Evolutionary conservation across 2,329 filamentous ascomycete genomes (phyloP), one percentile per base, ranked within the genome.

Genomic region (Geoglossum cookeanum): DNA sequence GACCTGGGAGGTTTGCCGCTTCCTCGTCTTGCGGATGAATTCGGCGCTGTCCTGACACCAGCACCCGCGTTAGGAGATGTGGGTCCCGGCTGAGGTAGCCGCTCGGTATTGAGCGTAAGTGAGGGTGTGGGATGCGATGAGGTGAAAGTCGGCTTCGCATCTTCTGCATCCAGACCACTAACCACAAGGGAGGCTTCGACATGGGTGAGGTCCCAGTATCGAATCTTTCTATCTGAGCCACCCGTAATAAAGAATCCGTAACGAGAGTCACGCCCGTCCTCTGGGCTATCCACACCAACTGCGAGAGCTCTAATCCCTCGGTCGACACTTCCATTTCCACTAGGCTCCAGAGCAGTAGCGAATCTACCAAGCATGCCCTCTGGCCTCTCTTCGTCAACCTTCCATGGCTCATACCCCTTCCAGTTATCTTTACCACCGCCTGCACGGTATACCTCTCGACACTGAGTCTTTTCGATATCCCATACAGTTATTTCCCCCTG

Each of bases 401-500:
- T 85, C 78, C 87, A 90, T 1, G 91, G 79, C 51, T 90, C 84
- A 66, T 94, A 94, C 29, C 78, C 78, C 64, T 80, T 83, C 0
- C 77, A 71, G 37, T 67, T 66, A 35, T 84, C 77, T 69, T 80
- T 78, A 55, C 72, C 75, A 30, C 79, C 78, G 1, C 81, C 78
- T 6, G 75, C 67, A 67, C 88, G 83, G 67, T 94, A 95, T 0
- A 96, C 83, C 67, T 97, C 90, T 59, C 87, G 80, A 65, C 92
- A 98, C 51, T 85, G 78, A 6, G 83, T 81, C 70, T 91, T 94
- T 67, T 97, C 91, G 15, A 97, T 75, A 65, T 97, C 92, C 92
- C 92, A 98, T 0, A 94, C 85, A 0, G 88, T 94, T 35, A 98
- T 80, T 66, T 98, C 92, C 15, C 88, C 88, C 60, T 87, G 82